Conservation (phyloP, 1,139 yeast species). For the Maudiozyma humilis region DNA sequence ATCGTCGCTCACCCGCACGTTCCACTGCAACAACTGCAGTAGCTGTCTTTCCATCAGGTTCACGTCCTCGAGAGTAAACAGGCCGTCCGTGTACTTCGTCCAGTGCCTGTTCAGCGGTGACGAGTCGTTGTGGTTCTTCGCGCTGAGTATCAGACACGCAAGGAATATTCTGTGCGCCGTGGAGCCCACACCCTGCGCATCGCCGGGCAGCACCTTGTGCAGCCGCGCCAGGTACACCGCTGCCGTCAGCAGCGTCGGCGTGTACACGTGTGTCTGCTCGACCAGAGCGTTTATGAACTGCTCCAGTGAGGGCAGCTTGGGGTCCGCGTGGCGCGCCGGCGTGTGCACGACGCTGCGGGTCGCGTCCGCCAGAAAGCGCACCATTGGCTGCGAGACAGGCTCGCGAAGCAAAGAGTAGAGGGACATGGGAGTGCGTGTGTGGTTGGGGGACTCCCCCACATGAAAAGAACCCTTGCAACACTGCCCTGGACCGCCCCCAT, state of each 20-base stretch:
- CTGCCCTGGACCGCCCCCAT: no score
- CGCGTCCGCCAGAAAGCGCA: background rate
- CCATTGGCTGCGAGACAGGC: background rate
- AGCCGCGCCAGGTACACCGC: conserved; percentile 56
- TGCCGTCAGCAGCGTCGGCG: conserved; percentile 68
- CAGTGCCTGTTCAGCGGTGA: conserved; percentile 71
- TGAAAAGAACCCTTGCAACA: background rate
- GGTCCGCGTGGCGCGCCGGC: background rate
- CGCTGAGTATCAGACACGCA: conserved; percentile 61
- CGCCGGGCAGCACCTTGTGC: conserved; percentile 50
- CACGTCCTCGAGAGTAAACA: conserved; percentile 58
- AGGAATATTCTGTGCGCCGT: conserved; percentile 69
- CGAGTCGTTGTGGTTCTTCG: conserved; percentile 69
- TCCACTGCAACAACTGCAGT: conserved; percentile 61
- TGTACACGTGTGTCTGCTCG: conserved; percentile 62
- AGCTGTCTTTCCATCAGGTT: conserved; percentile 77
- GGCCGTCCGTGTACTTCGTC: conserved; percentile 69
- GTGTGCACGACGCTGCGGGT: background rate
- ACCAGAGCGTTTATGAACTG: conserved; percentile 63
- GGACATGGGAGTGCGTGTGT: background rate
- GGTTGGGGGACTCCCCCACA: background rate
- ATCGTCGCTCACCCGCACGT: conserved; percentile 45
- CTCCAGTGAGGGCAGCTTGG: conserved; percentile 53
- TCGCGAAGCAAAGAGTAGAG: background rate
- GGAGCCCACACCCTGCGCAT: conserved; percentile 68